Percentiles rank a stretch among this genome's conserved stretches.
Conservation (phyloP, 108 stramenopile genomes). For the Discostella pseudostelligera region DNA sequence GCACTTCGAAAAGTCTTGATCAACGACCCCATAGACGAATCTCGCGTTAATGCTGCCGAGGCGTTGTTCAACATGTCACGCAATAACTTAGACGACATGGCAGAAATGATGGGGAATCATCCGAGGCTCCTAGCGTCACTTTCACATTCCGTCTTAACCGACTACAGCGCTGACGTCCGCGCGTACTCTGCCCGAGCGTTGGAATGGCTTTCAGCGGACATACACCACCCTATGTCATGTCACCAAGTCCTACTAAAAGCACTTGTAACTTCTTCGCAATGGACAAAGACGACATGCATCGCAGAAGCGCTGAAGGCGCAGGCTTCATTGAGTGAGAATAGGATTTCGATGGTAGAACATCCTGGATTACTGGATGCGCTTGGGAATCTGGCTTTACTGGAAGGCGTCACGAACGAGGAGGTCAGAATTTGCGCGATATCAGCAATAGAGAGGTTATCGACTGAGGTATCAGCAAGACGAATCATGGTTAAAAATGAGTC, state of each 20-base stretch:
- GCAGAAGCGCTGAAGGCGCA: constrained; percentile 47
- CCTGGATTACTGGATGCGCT: constrained; percentile 42
- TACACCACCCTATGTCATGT: constrained; percentile 42
- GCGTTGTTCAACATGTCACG: constrained; percentile 48
- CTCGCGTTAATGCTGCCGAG: constrained; percentile 50
- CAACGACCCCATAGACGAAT: constrained; percentile 47
- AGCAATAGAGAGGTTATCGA: constrained; percentile 34
- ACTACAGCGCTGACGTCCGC: constrained; percentile 45
- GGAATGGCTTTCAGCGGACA: constrained; percentile 47
- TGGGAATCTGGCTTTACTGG: constrained; percentile 35
- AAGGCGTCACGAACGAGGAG: constrained; percentile 44
- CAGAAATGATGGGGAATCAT: constrained; percentile 44
- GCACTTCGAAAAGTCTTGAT: constrained; percentile 41
- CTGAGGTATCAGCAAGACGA: constrained; percentile 31
- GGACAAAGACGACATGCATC: constrained; percentile 48
- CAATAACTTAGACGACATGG: constrained; percentile 41
- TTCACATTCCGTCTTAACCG: constrained; percentile 44
- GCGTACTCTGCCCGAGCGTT: constrained; percentile 44
- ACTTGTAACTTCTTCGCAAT: constrained; percentile 40
- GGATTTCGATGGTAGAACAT: constrained; percentile 40
- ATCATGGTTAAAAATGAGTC: constrained; percentile 42
- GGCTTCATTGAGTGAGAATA: constrained; percentile 36
- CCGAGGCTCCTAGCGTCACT: constrained; percentile 40
- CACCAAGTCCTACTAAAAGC: constrained; percentile 30
- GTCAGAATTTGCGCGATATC: constrained; percentile 43